Conservation (phyloP, 768 basidiomycete species). For the Hypholoma fasciculare region DNA sequence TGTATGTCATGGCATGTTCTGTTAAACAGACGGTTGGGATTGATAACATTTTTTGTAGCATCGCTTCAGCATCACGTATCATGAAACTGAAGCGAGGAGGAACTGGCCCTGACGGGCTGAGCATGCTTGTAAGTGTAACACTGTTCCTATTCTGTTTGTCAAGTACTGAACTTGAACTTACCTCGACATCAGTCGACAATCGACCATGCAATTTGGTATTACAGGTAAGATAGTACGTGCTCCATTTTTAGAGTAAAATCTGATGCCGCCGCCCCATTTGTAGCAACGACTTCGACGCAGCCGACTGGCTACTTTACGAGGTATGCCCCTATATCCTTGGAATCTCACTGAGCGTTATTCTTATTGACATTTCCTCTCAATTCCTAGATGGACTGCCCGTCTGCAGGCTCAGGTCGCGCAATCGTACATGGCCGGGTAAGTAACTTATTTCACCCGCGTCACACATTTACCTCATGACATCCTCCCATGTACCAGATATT, state of each 20-base stretch:
- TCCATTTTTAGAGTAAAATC: neutral
- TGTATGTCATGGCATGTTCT: slow-evolving; percentile 46
- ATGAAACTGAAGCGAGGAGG: slow-evolving; percentile 52
- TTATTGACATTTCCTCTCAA: neutral
- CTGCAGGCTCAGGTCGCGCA: slow-evolving; percentile 64
- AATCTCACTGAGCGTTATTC: slow-evolving; percentile 1
- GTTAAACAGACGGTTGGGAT: neutral
- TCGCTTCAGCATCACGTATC: slow-evolving; percentile 52
- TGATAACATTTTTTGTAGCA: slow-evolving; percentile 38
- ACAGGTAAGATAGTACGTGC: slow-evolving; percentile 47
- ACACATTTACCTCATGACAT: neutral
- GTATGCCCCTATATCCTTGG: slow-evolving; percentile 38
- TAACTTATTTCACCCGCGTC: slow-evolving; percentile 5
- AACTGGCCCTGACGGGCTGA: slow-evolving; percentile 47
- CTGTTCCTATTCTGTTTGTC: neutral
- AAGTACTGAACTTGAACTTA: neutral
- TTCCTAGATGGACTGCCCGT: slow-evolving; percentile 62
- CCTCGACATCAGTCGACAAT: slow-evolving; percentile 54
- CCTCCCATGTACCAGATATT: slow-evolving; percentile 50
- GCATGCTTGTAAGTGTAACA: slow-evolving; percentile 58
- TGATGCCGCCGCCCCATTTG: neutral
- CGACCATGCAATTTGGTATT: slow-evolving; percentile 82
- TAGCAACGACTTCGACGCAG: slow-evolving; percentile 75
- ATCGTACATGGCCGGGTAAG: slow-evolving; percentile 72
- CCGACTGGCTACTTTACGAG: slow-evolving; percentile 79